phyloP scores from a whole-genome alignment of 495 filamentous ascomycete species.

The Haplographium delicatum region DNA sequence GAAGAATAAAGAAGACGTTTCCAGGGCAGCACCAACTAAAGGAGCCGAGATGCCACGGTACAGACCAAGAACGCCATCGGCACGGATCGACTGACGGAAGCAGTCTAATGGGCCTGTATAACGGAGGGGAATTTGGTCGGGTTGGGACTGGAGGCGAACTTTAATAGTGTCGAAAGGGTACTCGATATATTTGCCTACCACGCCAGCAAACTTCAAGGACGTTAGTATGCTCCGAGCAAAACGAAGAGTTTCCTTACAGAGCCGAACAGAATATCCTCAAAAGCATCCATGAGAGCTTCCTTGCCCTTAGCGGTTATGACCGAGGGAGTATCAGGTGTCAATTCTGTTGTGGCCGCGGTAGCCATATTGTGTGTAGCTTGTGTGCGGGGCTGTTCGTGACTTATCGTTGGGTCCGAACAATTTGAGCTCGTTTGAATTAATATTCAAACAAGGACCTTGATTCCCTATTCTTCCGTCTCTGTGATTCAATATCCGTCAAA shows the following conservation, averaged over 20 bases:
- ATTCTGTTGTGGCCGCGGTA: conserved; percentile 10
- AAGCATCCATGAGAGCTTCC: conserved; percentile 57
- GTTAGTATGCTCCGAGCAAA: conserved; percentile 10
- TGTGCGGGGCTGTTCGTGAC: too few relatives aligned
- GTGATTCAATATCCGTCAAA: too few relatives aligned
- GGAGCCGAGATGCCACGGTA: conserved; percentile 94
- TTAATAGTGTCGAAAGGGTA: conserved; percentile 99
- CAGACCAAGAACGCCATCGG: conserved; percentile 69
- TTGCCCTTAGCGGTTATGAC: conserved; percentile 21
- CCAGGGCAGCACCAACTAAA: conserved; percentile 83
- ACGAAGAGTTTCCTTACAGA: conserved; percentile 56
- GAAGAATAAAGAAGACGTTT: conserved; percentile 93
- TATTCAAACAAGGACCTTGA: too few relatives aligned
- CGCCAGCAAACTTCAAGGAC: conserved; percentile 64
- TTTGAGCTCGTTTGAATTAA: too few relatives aligned
- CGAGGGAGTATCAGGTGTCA: neutral
- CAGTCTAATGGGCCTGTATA: conserved; percentile 91
- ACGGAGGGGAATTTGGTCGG: conserved; percentile 70
- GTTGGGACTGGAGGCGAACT: conserved; percentile 74
- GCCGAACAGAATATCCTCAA: conserved; percentile 79
- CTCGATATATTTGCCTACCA: conserved; percentile 92
- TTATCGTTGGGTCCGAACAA: too few relatives aligned
- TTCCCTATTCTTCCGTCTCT: too few relatives aligned
- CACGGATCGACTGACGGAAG: conserved; percentile 74
- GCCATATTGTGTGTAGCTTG: too few relatives aligned